These are phyloP conservation scores for Hyphodiscus hymeniophilus DNA, from an alignment of 495 filamentous ascomycete species.

Conservation along the genomic window DNA sequence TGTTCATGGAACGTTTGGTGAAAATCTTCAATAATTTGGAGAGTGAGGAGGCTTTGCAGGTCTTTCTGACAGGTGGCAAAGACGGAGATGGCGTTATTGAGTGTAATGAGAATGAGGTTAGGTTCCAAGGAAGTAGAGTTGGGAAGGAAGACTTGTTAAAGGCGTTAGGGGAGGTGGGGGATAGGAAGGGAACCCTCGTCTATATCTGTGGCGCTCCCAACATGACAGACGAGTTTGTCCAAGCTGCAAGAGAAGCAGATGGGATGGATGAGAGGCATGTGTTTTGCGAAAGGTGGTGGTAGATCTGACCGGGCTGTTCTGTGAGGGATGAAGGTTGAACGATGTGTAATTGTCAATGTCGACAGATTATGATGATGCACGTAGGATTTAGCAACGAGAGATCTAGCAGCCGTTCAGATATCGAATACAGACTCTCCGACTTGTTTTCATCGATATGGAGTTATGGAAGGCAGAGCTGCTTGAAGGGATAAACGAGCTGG, in stretches of 20 bases:
- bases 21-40: constrained; percentile 23
- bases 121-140: constrained; percentile 35
- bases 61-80: constrained; percentile 18
- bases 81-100: background rate
- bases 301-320: too few relatives aligned
- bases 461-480: too few relatives aligned
- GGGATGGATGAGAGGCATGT: constrained; percentile 51
- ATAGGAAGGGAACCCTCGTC: constrained; percentile 45
- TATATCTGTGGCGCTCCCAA: constrained; percentile 73
- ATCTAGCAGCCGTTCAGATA: too few relatives aligned
- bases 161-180: constrained; percentile 35
- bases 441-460: too few relatives aligned
- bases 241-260: constrained; percentile 36
- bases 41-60: constrained; percentile 11
- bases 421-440: too few relatives aligned
- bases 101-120: constrained; percentile 26
- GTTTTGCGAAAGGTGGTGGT: constrained; percentile 89
- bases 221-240: constrained; percentile 77
- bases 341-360: too few relatives aligned
- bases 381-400: too few relatives aligned
- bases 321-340: too few relatives aligned
- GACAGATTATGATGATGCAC: too few relatives aligned
- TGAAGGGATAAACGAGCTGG: too few relatives aligned
- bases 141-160: constrained; percentile 38
- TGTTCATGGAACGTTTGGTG: constrained; percentile 38